A percentile compares a stretch with the other conserved stretches of the same genome.
These are phyloP conservation scores for Ceratobasidium sp. DNA, from an alignment of 1,284 basidiomycete genomes.

Conservation along the genomic window DNA sequence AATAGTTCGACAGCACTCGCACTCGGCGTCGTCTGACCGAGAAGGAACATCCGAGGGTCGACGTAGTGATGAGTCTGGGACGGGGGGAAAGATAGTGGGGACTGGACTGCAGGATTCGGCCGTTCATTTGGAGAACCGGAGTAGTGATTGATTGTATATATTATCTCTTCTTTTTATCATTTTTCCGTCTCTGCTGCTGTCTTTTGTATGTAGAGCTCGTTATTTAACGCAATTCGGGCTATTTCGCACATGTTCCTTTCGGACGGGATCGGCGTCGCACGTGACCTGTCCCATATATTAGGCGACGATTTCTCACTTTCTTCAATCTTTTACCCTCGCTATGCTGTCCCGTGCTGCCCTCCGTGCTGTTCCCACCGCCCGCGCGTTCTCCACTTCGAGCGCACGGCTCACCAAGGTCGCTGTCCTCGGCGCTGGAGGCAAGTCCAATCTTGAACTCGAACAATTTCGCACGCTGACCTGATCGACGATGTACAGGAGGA, in stretches of 20 bases:
- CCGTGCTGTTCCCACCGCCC: slow-evolving; percentile 59
- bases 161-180: not conserved
- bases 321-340: not conserved
- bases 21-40: slow-evolving; percentile 25
- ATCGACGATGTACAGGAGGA: slow-evolving; percentile 58
- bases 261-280: slow-evolving; percentile 12
- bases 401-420: slow-evolving; percentile 80
- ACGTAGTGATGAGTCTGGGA: slow-evolving; percentile 25
- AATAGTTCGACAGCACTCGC: slow-evolving; percentile 22
- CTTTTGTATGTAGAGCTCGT: slow-evolving; percentile 21
- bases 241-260: not conserved
- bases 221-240: slow-evolving; percentile 20
- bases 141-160: slow-evolving; percentile 1
- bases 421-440: slow-evolving; percentile 86
- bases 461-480: slow-evolving; percentile 28
- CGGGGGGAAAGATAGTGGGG: not conserved
- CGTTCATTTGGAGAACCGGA: slow-evolving; percentile 27
- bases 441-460: slow-evolving; percentile 38
- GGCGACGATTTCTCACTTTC: slow-evolving; percentile 7
- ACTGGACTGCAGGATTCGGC: slow-evolving; percentile 14
- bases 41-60: slow-evolving; percentile 27
- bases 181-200: not conserved
- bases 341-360: slow-evolving; percentile 67
- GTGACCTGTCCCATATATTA: slow-evolving; percentile 6
- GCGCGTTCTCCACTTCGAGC: slow-evolving; percentile 81